Base-by-base conservation (phyloP, 2,329 filamentous ascomycete genomes). In the Ramularia collo-cygni region DNA sequence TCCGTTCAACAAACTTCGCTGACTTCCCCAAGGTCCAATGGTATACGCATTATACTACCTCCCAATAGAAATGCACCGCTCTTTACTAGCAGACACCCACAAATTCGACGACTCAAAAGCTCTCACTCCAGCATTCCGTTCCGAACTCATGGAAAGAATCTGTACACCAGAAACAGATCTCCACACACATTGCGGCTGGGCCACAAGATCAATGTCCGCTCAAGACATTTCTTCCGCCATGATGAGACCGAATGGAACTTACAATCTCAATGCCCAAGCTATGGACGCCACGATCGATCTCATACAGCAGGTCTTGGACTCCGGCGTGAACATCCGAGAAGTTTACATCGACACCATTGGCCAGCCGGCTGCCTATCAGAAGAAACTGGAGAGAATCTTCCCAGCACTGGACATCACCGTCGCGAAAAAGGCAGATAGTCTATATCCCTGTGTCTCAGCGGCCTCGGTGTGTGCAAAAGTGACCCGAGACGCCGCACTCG, bases 281-380 rank as follows among this genome's bases (percentile, higher is more conserved):
- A 83, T 92, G 78, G 89, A 95, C 63, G 85, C 90, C 3, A 96
- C 90, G 0, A 78, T 94, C 16, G 76, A 77, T 28, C 71, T 98
- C 37, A 90, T 96, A 56, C 72, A 78, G 40, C 80, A 79, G 26
- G 84, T 95, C 3, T 74, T 92, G 26, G 79, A 77, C 7, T 72
- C 74, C 14, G 85, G 86, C 26, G 84, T 96, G 47, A 88, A 93
- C 61, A 71, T 96, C 4, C 76, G 72, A 42, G 86, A 95, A 63
- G 85, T 98, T 37, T 98, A 88, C 62, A 89, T 98, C 59, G 90
- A 98, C 66, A 96, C 90, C 2, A 84, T 96, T 57, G 90, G 90
- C 24, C 83, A 75, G 40, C 89, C 90, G 2, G 79, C 76, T 13
- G 69, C 79, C 3, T 95, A 96, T 69, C 89, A 96, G 70, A 79